Percentiles rank a stretch among this genome's conserved stretches.
Evolutionary conservation across 1,139 yeast species (phyloP).

Genomic region (Tardiomyces depauwii): DNA sequence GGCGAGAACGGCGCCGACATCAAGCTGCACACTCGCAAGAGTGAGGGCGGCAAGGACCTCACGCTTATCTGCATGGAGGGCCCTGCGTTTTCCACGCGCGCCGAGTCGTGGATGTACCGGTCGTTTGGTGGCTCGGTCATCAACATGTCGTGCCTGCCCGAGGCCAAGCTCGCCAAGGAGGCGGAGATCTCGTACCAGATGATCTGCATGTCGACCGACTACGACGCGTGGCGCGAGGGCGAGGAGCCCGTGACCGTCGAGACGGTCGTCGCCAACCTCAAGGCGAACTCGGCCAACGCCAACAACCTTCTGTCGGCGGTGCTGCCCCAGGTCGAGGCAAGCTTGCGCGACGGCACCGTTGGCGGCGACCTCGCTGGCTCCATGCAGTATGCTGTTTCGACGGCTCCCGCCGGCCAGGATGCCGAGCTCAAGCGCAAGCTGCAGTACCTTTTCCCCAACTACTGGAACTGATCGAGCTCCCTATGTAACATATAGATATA

Average conservation of each 20-base stretch:
- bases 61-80: constrained; percentile 98
- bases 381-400: constrained; percentile 74
- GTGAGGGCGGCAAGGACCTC: constrained; percentile 50
- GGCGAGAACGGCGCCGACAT: constrained; percentile 24
- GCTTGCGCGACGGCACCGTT: constrained; percentile 45
- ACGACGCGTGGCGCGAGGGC: constrained; percentile 94
- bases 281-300: constrained; percentile 83
- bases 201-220: constrained; percentile 98
- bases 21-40: constrained; percentile 45
- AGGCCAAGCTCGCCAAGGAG: constrained; percentile 91
- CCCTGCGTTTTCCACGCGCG: constrained; percentile 94
- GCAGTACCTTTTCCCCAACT: constrained; percentile 86
- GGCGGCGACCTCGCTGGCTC: constrained; percentile 65
- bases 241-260: constrained; percentile 97
- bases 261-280: constrained; percentile 82
- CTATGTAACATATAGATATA: no score
- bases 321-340: constrained; percentile 54
- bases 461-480: constrained; percentile 37
- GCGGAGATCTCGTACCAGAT: constrained; percentile 95
- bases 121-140: constrained; percentile 91
- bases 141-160: constrained; percentile 95
- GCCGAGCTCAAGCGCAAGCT: constrained; percentile 65
- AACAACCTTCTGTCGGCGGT: constrained; percentile 61
- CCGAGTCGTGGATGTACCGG: constrained; percentile 86
- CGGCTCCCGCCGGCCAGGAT: constrained; percentile 66